A percentile compares a stretch with the other conserved stretches of the same genome.
These are phyloP conservation scores for Corymbia citriodora DNA, from an alignment of 441 rosid species.

Conservation along the genomic window DNA sequence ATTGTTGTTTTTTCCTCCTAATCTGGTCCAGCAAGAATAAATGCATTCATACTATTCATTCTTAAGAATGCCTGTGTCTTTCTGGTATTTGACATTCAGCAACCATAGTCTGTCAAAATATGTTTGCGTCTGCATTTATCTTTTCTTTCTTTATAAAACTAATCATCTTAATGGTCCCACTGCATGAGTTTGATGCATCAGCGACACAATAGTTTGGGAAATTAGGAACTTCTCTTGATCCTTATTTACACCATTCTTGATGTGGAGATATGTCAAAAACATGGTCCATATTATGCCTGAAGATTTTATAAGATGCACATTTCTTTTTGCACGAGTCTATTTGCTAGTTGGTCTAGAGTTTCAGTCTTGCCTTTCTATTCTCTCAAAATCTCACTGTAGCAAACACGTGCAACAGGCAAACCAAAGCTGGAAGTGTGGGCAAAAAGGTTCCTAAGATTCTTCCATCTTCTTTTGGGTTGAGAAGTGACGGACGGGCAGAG, in stretches of 20 bases:
- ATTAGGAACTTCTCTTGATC: background rate
- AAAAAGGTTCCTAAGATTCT: conserved; percentile 52
- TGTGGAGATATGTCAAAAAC: background rate
- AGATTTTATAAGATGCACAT: background rate
- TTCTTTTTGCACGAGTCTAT: background rate
- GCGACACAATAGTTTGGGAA: background rate
- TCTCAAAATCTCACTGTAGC: conserved; percentile 1
- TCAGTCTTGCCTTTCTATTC: background rate
- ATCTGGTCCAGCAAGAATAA: background rate
- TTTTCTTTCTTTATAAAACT: background rate
- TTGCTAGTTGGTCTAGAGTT: background rate
- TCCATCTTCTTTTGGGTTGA: conserved; percentile 42
- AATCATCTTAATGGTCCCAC: background rate
- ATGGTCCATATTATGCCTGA: background rate
- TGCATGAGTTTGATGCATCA: background rate
- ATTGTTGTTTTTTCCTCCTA: background rate
- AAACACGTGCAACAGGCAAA: conserved; percentile 29
- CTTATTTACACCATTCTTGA: background rate
- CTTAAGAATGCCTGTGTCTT: background rate
- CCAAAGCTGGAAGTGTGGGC: conserved; percentile 36
- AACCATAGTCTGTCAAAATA: background rate
- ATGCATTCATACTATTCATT: background rate
- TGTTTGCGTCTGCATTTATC: background rate
- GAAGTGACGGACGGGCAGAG: conserved; percentile 34
- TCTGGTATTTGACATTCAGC: background rate